These are phyloP conservation scores for Adiantum capillusveneris DNA, from an alignment of 75 land plant species.

Conservation along the genomic window DNA sequence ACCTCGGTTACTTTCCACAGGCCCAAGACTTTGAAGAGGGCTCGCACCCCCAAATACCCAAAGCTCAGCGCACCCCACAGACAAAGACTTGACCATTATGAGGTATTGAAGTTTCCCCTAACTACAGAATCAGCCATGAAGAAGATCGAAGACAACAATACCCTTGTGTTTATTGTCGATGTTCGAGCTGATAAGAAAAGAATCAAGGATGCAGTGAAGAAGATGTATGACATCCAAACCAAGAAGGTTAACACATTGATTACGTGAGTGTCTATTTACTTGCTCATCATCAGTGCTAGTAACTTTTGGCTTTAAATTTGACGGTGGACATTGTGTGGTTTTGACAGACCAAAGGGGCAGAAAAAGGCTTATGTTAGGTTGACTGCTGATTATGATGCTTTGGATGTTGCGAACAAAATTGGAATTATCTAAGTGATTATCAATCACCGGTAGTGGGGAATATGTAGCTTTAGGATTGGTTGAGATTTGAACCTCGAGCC, in stretches of 20 bases:
- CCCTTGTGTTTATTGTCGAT: slow-evolving; percentile 67
- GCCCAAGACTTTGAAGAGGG: slow-evolving; percentile 37
- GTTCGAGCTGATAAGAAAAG: slow-evolving; percentile 68
- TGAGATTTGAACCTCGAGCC: too few species aligned
- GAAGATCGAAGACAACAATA: slow-evolving; percentile 73
- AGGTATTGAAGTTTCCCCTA: slow-evolving; percentile 54
- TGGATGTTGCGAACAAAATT: too few species aligned
- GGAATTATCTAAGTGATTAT: too few species aligned
- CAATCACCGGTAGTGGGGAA: too few species aligned
- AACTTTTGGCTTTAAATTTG: too few species aligned
- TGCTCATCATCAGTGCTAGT: too few species aligned
- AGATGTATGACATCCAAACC: slow-evolving; percentile 59
- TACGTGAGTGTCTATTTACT: too few species aligned
- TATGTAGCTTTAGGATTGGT: too few species aligned
- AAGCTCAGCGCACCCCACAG: slow-evolving; percentile 39
- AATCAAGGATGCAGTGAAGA: slow-evolving; percentile 60
- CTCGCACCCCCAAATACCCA: slow-evolving; percentile 45
- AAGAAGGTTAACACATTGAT: slow-evolving; percentile 60
- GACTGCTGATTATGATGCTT: too few species aligned
- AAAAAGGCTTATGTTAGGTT: too few species aligned
- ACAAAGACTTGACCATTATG: slow-evolving; percentile 65
- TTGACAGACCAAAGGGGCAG: too few species aligned
- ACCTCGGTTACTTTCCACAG: slow-evolving; percentile 55
- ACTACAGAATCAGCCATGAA: slow-evolving; percentile 76
- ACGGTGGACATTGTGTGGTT: too few species aligned